Evolutionary conservation across 1,284 basidiomycete species (phyloP), one percentile per base, ranked within the genome.

Genomic region (Inonotus hispidus): DNA sequence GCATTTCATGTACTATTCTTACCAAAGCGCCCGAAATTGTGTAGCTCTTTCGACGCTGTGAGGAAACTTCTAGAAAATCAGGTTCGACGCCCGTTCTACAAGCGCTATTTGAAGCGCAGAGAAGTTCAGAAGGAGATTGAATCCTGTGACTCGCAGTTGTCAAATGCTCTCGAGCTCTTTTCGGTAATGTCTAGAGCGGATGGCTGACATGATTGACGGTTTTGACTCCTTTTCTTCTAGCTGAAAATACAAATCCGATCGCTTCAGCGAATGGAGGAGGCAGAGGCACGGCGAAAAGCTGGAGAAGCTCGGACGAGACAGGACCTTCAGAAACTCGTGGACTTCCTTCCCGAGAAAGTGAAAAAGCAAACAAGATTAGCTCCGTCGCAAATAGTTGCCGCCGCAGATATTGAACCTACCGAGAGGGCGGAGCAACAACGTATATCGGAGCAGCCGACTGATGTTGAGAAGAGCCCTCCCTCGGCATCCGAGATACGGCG

Each of bases 41-140:
- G 13, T 35, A 81, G 75, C 19, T 70, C 76, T 0, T 83, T 81
- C 64, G 64, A 67, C 4, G 41, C 76, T 52, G 81, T 90, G 1
- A 73, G 77, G 52, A 66, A 70, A 4, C 78, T 90, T 65, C 75
- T 89, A 23, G 67, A 79, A 61, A 84, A 81, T 63, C 83, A 88
- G 63, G 76, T 77, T 8, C 78, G 80, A 53, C 75, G 87, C 1
- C 86, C 88, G 0, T 92, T 91, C 73, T 71, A 92, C 63, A 90
- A 90, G 72, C 79, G 88, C 1, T 92, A 91, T 69, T 77, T 92
- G 55, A 85, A 85, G 69, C 80, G 88, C 41, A 85, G 88, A 39
- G 87, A 92, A 66, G 87, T 89, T 47, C 71, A 78, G 23, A 73
- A 75, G 25, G 79, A 80, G 56, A 81, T 90, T 37, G 65, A 70